phyloP scores from a whole-genome alignment of 179 eudicot genomes.

The Actinidia polygama region DNA sequence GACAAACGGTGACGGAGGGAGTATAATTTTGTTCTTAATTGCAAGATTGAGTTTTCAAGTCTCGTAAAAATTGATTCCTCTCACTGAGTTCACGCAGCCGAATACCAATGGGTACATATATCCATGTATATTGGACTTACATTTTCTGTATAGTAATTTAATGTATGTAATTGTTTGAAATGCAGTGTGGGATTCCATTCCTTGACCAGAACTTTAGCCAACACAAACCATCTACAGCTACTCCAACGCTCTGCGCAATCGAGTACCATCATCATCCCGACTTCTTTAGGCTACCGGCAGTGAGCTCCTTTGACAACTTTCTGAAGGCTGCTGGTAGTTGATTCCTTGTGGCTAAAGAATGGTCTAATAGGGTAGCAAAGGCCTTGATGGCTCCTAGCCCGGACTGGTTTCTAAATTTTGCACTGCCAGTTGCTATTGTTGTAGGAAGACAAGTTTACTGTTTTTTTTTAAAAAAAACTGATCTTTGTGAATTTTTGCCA shows the following conservation, averaged over 20 bases:
- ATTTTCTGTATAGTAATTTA: background rate
- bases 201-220: conserved; percentile 11
- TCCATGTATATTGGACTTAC: background rate
- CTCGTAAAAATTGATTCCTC: too few relatives aligned
- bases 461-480: background rate
- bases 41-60: too few relatives aligned
- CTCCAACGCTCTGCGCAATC: conserved; percentile 39
- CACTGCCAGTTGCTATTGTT: conserved; percentile 6
- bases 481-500: background rate
- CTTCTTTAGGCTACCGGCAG: conserved; percentile 44
- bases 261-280: conserved; percentile 47
- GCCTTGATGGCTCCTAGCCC: background rate
- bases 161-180: background rate
- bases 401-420: conserved; percentile 6
- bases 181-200: conserved; percentile 48
- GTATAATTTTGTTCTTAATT: background rate
- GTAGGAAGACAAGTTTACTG: background rate
- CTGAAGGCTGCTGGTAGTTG: conserved; percentile 58
- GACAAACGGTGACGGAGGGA: too few relatives aligned
- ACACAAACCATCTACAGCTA: conserved; percentile 17
- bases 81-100: background rate
- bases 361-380: background rate
- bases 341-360: background rate
- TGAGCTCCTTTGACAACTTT: conserved; percentile 64
- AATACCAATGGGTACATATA: background rate